Conservation (phyloP, 768 basidiomycete genomes). For the Russula earlei region DNA sequence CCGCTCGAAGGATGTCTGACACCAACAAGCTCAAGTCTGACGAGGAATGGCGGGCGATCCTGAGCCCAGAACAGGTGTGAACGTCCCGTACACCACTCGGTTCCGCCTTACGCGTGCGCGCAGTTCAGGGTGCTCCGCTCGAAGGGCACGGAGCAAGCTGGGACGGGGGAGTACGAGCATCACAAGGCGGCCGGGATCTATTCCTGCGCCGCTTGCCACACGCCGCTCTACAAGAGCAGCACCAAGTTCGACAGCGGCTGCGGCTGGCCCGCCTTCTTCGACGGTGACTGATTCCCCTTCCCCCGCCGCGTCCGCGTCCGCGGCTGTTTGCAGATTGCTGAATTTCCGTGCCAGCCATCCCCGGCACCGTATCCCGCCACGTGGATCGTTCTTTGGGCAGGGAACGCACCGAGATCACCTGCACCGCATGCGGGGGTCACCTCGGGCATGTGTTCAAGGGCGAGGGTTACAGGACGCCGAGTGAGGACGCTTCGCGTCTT, state of each 20-base stretch:
- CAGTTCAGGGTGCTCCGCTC: constrained; percentile 79
- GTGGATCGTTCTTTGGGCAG: constrained; percentile 61
- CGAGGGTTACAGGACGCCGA: constrained; percentile 73
- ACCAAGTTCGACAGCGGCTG: constrained; percentile 92
- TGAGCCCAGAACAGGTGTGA: constrained; percentile 73
- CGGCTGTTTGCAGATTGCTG: not conserved
- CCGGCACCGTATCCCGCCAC: constrained; percentile 76
- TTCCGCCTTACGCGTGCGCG: not conserved
- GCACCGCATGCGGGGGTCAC: constrained; percentile 86
- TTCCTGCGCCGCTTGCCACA: constrained; percentile 67
- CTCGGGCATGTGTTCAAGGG: constrained; percentile 95
- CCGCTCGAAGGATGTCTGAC: constrained; percentile 21
- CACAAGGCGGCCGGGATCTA: constrained; percentile 60
- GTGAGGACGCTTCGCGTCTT: constrained; percentile 26
- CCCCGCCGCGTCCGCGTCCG: not conserved
- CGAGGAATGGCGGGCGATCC: constrained; percentile 73
- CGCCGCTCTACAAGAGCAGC: constrained; percentile 77
- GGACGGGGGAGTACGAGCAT: constrained; percentile 75
- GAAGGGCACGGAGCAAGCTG: constrained; percentile 79
- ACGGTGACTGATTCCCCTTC: constrained; percentile 42
- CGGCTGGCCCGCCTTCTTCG: constrained; percentile 98
- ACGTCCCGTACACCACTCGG: not conserved
- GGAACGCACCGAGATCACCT: constrained; percentile 77
- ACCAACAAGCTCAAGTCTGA: constrained; percentile 43
- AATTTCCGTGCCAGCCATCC: constrained; percentile 51